Base-by-base conservation (phyloP, 2,329 filamentous ascomycete species). In the Diaporthe citriasiana region DNA sequence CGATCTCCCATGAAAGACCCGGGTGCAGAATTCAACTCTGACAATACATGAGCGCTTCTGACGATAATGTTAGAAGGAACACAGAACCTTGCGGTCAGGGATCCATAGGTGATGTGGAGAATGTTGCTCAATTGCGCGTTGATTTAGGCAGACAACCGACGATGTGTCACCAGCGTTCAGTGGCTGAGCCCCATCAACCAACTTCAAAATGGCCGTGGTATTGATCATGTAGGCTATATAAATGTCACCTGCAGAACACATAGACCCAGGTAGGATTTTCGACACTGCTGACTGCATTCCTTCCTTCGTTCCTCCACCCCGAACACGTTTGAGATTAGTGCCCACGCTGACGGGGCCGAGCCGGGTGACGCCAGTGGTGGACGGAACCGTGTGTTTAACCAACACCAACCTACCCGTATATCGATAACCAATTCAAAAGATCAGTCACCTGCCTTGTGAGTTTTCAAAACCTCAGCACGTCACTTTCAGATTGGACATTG, bases 41-140 rank as follows among this genome's bases (percentile, higher is more conserved):
- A 5, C 7, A 25, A 12, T 12, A 13, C 4, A 50, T 51, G 15
- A 12, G n/a, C n/a, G 4, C n/a, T 25, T 25, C 22, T 25, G 47
- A n/a, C 42, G 22, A 45, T 12, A 19, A 17, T 22, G 19, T 1
- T n/a, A 19, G 2, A 22, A 30, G 13, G 42, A 22, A 6, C 17
- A 9, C 40, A 63, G 2, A 19, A 17, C 19, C 40, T 15, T 50
- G 12, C 22, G 33, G 27, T 4, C 27, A 47, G 42, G 27, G 27
- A 10, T 47, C 35, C 8, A n/a, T 22, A 17, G 59, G 45, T 65
- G 60, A 65, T 25, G 42, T 50, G 42, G 27, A 35, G 27, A 35
- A 22, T 12, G 42, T 13, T 65, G 60, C 60, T 65, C 60, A 65
- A 65, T 35, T 50, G 60, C 60, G 60, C 60, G 22, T 35, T 25